Evolutionary conservation across 2,329 filamentous ascomycete genomes (phyloP), one percentile per base, ranked within the genome.

Genomic region (Claviceps paspali): DNA sequence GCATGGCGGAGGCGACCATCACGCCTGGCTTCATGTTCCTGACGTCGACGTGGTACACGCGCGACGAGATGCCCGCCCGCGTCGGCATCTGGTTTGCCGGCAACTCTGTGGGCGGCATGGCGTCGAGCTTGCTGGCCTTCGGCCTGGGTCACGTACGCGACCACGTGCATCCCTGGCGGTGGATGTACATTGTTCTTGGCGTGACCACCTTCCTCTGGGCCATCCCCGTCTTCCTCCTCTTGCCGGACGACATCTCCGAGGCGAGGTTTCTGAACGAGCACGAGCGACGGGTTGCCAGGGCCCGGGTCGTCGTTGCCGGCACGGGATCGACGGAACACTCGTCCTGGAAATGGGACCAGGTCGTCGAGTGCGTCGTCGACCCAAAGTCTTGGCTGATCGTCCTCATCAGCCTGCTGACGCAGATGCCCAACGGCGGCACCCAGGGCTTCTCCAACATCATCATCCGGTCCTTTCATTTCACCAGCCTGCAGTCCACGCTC

Each of bases 351-450:
- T 64, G 63, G 59, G 55, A 62, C 2, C 73, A 78, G 46, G 53
- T 64, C 21, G 40, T 52, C 5, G 72, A 77, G 49, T 73, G 69
- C 34, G 49, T 76, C 0, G 37, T 58, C 8, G 73, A 76, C 44
- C 70, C 68, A 3, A 76, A 77, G 50, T 72, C 70, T 0, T 78
- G 70, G 71, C 55, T 76, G 33, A 62, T 78, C 32, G 62, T 73
- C 40, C 57, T 55, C 2, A 63, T 78, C 17, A 61, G 65, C 17
- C 42, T 76, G 4, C 51, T 68, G 3, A 67, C 63, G 2, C 67
- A 73, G 51, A 75, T 78, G 18, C 72, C 74, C 29, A 79, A 77
- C 42, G 73, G 73, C 23, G 73, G 74, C 18, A 73, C 70, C 1
- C 67, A 71, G 45, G 70, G 65, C 45, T 76, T 76, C 34, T 65